phyloP scores from a whole-genome alignment of 106 monocot species.

The Dendrobium nobile region DNA sequence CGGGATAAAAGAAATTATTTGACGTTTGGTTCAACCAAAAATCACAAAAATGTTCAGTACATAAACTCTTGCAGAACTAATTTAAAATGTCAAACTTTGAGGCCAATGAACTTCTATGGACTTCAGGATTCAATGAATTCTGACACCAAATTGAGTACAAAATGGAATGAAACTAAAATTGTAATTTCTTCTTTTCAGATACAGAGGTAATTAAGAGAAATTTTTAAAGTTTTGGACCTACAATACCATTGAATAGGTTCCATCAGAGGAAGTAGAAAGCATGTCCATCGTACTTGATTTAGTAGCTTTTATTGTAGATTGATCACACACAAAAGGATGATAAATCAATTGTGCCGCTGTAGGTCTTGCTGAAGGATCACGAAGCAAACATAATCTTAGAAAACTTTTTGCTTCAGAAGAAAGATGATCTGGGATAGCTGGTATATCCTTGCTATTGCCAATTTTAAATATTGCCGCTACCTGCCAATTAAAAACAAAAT shows the following conservation, averaged over 20 bases:
- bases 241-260: conserved; percentile 22
- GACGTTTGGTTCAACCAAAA: too few species aligned
- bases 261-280: conserved; percentile 29
- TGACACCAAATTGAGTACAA: neutral
- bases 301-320: conserved; percentile 23
- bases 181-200: neutral
- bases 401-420: conserved; percentile 65
- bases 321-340: conserved; percentile 75
- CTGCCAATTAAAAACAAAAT: conserved; percentile 25
- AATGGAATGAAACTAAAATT: neutral
- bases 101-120: neutral
- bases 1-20: too few species aligned
- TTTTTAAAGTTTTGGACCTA: neutral
- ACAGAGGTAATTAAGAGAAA: neutral
- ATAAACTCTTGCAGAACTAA: neutral
- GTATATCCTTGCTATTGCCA: conserved; percentile 84
- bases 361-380: conserved; percentile 64
- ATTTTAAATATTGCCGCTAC: conserved; percentile 93
- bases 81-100: neutral
- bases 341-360: conserved; percentile 61
- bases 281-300: conserved; percentile 16
- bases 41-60: neutral
- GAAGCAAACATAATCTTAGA: conserved; percentile 61
- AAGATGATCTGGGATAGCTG: conserved; percentile 76
- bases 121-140: too few species aligned